A percentile compares a stretch with the other conserved stretches of the same genome.
Conservation (phyloP, 371 early-diverging fungal species). For the Mucor mucedo region DNA sequence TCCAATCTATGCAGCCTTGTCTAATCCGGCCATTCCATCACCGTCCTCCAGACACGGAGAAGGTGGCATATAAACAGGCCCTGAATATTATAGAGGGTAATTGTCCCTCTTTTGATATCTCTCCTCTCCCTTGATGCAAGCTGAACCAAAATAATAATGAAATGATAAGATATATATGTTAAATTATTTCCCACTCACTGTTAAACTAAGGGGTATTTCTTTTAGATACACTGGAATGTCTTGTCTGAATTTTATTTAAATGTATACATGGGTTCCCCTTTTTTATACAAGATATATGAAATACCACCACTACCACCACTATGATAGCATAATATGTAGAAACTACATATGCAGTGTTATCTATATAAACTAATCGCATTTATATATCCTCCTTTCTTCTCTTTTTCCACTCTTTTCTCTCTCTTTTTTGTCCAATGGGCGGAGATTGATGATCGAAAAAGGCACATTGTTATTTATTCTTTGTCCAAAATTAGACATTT, state of each 20-base stretch:
- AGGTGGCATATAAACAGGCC: slow-evolving; percentile 28
- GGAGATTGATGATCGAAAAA: slow-evolving; percentile 19
- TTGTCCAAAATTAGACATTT: slow-evolving; percentile 9
- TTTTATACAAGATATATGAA: neutral
- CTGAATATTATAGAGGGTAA: slow-evolving; percentile 13
- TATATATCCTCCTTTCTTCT: neutral
- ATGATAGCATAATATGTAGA: neutral
- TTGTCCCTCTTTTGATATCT: neutral
- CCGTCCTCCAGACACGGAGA: slow-evolving; percentile 17
- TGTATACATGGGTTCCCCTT: neutral
- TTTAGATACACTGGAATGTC: slow-evolving; percentile 10
- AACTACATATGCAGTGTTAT: neutral
- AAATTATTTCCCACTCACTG: neutral
- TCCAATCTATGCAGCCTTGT: slow-evolving; percentile 25
- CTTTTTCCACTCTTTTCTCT: neutral
- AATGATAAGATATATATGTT: slow-evolving; percentile 8
- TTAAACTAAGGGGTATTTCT: neutral
- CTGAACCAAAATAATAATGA: slow-evolving; percentile 13
- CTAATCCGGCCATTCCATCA: slow-evolving; percentile 20
- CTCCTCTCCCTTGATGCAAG: slow-evolving; percentile 6
- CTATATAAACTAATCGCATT: neutral
- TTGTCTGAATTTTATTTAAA: neutral
- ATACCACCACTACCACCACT: slow-evolving; percentile 1
- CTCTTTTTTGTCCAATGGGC: neutral
- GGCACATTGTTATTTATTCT: slow-evolving; percentile 15